Evolutionary conservation across 768 basidiomycete species (phyloP).

Genomic region (Agrocybe praecox): DNA sequence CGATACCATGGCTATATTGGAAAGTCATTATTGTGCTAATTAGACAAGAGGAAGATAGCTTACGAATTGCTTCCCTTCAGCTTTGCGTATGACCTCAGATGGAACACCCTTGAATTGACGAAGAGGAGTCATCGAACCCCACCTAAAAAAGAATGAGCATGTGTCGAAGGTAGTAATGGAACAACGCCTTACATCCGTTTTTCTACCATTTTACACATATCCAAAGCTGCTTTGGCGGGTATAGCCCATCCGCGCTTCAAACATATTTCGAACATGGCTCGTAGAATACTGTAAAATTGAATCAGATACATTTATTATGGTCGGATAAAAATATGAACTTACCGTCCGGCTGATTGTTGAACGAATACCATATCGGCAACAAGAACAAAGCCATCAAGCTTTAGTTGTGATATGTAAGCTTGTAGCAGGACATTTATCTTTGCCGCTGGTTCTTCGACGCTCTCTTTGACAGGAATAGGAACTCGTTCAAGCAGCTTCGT

Average conservation of each 20-base stretch:
- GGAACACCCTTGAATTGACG: slow-evolving; percentile 95
- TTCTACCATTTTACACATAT: slow-evolving; percentile 96
- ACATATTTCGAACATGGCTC: slow-evolving; percentile 97
- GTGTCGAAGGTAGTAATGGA: background rate
- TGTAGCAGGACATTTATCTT: slow-evolving; percentile 98
- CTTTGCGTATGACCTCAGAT: slow-evolving; percentile 81
- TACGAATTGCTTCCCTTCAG: slow-evolving; percentile 97
- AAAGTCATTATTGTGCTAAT: background rate
- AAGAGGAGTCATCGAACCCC: slow-evolving; percentile 97
- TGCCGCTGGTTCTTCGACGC: slow-evolving; percentile 93
- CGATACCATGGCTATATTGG: slow-evolving; percentile 84
- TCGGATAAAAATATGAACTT: slow-evolving; percentile 14
- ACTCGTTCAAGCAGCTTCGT: slow-evolving; percentile 90
- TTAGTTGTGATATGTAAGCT: slow-evolving; percentile 92
- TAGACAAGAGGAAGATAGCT: slow-evolving; percentile 24
- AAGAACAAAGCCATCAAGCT: slow-evolving; percentile 87
- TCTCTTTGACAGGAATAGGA: slow-evolving; percentile 96
- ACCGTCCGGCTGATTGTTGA: slow-evolving; percentile 95
- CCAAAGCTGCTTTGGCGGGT: slow-evolving; percentile 87
- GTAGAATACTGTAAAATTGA: slow-evolving; percentile 66
- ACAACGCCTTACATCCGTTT: slow-evolving; percentile 63
- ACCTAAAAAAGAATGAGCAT: slow-evolving; percentile 49
- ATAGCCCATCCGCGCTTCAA: slow-evolving; percentile 98
- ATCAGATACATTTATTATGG: background rate
- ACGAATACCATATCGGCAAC: slow-evolving; percentile 96